Evolutionary conservation across 495 filamentous ascomycete genomes (phyloP), one percentile per base, ranked within the genome.

Genomic region (Penicillium bovifimosum): DNA sequence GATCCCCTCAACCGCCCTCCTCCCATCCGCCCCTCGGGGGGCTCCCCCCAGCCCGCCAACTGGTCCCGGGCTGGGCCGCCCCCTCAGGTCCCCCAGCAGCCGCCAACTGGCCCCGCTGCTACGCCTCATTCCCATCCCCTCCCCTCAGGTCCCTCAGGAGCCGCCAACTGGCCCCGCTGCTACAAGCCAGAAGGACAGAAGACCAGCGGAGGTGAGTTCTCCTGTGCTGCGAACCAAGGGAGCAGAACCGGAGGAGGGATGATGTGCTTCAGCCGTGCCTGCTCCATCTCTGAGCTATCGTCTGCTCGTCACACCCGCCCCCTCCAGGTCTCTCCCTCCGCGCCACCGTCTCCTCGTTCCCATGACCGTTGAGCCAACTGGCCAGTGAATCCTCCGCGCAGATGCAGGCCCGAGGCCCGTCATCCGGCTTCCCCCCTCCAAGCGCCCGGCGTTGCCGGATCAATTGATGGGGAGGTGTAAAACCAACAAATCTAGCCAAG

Each of bases 401-500:
- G 35, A 38, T 2, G 2, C 35, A 14, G 39, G 39, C 45, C 2
- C 45, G 33, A 38, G 14, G 45, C 45, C 45, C 45, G 33, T 17
- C 6, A 14, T 39, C 33, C 26, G 33, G 45, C 45, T 36, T 34
- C 32, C 4, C 35, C 32, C 11, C 32, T 34, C 11, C 32, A 13
- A 11, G 9, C 32, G 17, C 33, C 18, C 52, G 44, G 52, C 43
- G 2, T 36, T 54, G 44, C 52, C 52, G 44, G 38, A 10, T 20
- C 52, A 33, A 39, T 14, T 46, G 52, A 54, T 54, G 52, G 44
- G 52, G 52, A 54, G 44, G 52, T 54, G 36, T 48, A 41, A 54
- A 54, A 54, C 52, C 52, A 54, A 54, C 52, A 54, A 79, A 77
- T 78, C 75, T 65, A 71, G 72, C 70, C 68, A 66, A 72, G 71